Conservation (phyloP, 176 grass and related monocot species). For the Melocanna baccifera region DNA sequence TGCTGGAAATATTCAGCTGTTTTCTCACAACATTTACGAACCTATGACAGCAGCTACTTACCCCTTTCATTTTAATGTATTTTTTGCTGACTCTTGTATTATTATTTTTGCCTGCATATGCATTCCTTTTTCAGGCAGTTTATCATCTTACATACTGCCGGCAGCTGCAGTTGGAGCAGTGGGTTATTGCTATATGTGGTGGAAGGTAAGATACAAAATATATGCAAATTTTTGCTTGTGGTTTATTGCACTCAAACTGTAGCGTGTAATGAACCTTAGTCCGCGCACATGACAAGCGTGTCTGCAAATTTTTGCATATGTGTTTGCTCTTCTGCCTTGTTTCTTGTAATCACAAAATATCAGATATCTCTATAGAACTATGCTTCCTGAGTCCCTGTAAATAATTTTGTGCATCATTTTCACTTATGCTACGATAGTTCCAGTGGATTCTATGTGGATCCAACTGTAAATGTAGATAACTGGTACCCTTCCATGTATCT, state of each 20-base stretch:
- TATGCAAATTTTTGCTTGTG: not conserved
- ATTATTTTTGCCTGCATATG: not conserved
- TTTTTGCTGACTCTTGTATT: not conserved
- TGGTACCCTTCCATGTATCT: not conserved
- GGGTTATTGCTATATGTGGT: conserved; percentile 99
- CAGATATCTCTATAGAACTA: not conserved
- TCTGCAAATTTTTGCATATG: not conserved
- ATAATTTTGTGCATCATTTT: not conserved
- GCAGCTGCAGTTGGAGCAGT: conserved; percentile 84
- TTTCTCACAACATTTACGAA: not conserved
- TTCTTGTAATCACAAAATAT: conserved; percentile 1
- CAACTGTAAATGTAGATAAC: not conserved
- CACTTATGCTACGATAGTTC: not conserved
- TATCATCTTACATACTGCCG: conserved; percentile 85
- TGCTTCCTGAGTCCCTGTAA: not conserved
- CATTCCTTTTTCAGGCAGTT: conserved; percentile 50
- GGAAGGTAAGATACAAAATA: conserved; percentile 61
- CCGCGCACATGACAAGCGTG: too few species aligned
- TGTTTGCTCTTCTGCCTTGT: not conserved
- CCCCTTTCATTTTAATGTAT: not conserved
- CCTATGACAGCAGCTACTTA: not conserved
- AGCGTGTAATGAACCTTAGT: too few species aligned
- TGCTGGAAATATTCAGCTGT: not conserved
- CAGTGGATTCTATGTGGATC: not conserved
- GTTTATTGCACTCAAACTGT: not conserved